Evolutionary conservation across 192 early-diverging fungal genomes (phyloP).

Genomic region (Podila epigama): DNA sequence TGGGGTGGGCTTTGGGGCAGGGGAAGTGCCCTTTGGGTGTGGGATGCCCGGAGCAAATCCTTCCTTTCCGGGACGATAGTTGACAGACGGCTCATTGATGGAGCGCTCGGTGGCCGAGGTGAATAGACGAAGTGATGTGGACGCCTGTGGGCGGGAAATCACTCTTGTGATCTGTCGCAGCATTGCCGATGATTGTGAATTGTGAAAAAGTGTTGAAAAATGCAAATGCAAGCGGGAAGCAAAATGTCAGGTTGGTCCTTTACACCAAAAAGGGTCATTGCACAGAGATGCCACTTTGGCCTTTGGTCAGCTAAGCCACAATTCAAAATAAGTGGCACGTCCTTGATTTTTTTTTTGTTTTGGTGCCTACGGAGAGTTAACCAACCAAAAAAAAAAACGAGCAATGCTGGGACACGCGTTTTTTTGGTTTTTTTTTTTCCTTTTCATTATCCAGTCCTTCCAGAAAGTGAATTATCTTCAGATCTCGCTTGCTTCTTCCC

Average conservation of each 20-base stretch:
- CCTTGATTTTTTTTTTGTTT: no score
- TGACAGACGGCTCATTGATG: constrained; percentile 35
- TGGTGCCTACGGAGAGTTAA: no score
- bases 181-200: constrained; percentile 20
- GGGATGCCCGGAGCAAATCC: constrained; percentile 48
- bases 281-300: background rate
- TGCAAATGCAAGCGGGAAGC: background rate
- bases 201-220: background rate
- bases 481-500: background rate
- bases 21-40: constrained; percentile 35
- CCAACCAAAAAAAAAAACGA: no score
- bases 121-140: constrained; percentile 18
- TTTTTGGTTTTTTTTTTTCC: background rate
- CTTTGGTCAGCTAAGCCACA: background rate
- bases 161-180: constrained; percentile 40
- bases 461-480: no score
- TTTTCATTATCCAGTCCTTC: background rate
- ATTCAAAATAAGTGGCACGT: background rate
- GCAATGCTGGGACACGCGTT: no score
- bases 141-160: constrained; percentile 13
- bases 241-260: background rate
- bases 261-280: background rate
- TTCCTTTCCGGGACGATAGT: constrained; percentile 43
- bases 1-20: constrained; percentile 31
- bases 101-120: constrained; percentile 40